These are phyloP conservation scores for Populus tremula DNA, from an alignment of 345 rosid genomes.

Conservation along the genomic window DNA sequence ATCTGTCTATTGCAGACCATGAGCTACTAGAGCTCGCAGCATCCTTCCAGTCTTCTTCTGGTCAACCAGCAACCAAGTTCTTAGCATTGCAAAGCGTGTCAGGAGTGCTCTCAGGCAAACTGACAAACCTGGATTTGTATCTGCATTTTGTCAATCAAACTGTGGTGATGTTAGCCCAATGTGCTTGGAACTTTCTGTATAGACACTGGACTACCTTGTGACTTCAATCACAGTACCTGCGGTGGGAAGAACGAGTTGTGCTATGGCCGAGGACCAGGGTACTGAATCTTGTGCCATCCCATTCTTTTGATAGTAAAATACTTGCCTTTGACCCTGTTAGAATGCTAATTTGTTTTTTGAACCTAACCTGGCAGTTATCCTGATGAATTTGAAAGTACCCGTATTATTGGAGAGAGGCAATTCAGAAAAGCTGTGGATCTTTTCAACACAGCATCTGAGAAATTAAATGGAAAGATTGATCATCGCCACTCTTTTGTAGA, in stretches of 20 bases:
- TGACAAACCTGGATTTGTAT: slow-evolving; percentile 78
- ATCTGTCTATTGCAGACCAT: slow-evolving; percentile 47
- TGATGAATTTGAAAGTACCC: slow-evolving; percentile 96
- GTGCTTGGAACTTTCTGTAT: slow-evolving; percentile 90
- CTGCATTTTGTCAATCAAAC: slow-evolving; percentile 95
- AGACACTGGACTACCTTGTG: slow-evolving; percentile 93
- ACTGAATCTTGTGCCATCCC: slow-evolving; percentile 20
- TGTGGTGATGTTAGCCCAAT: slow-evolving; percentile 98
- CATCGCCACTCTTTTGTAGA: slow-evolving; percentile 70
- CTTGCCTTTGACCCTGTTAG: not conserved
- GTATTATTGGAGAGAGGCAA: slow-evolving; percentile 90
- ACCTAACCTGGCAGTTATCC: slow-evolving; percentile 56
- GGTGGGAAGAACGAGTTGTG: slow-evolving; percentile 89
- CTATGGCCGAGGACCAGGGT: slow-evolving; percentile 99
- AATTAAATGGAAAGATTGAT: slow-evolving; percentile 73
- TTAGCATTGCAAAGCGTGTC: slow-evolving; percentile 73
- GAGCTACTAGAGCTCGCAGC: slow-evolving; percentile 92
- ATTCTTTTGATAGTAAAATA: not conserved
- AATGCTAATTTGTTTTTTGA: slow-evolving; percentile 14
- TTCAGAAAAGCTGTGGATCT: slow-evolving; percentile 74
- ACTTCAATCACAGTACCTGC: slow-evolving; percentile 96
- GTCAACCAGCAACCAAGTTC: slow-evolving; percentile 58
- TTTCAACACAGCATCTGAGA: slow-evolving; percentile 76
- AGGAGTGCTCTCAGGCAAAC: slow-evolving; percentile 76
- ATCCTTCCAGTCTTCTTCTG: slow-evolving; percentile 72